Evolutionary conservation across 352 stramenopile species (phyloP), one percentile per base, ranked within the genome.

Genomic region (Plasmopara muralis): DNA sequence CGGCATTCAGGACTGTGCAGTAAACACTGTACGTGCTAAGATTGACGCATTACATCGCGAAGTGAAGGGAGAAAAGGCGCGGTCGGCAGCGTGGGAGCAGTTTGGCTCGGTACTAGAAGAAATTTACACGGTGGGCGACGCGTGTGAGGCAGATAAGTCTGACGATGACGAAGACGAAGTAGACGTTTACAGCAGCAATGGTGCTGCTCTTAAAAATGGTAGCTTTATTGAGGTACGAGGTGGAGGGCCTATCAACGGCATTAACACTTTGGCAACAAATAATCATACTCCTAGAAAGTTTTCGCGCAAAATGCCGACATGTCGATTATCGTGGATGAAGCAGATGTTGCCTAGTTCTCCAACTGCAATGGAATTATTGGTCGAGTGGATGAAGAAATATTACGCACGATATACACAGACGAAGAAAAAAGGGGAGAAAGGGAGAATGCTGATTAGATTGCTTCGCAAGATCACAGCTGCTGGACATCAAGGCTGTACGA

Each of bases 271-370:
- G 20, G 20, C 20, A 25, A 25, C 20, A n/a, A n/a, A n/a, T 25
- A 25, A 28, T 43, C 43, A 62, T 55, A 46, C 18, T n/a, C 12
- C 13, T 46, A n/a, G 31, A 31, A 60, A 60, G 20, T 39, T 54
- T 33, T 50, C 18, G 20, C 55, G 54, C 15, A 51, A 20, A 33
- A 58, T 53, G 35, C 38, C 54, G 7, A 44, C 34, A 4, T 50
- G 59, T 39, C 43, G 59, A n/a, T 29, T 67, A 14, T 47, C 59
- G 2, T 67, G 59, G 59, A 67, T 67, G 59, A 67, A 67, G 39
- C 43, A 57, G 10, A 35, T 47, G 16, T 18, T 55, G 18, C 40
- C 59, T 14, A 49, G 20, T 25, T 25, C 20, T 25, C 20, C 20
- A 25, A 25, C 20, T 25, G 20, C 20, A 25, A 25, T 25, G 20